These are phyloP conservation scores for Neurospora africana DNA, from an alignment of 495 filamentous ascomycete species.

Conservation along the genomic window DNA sequence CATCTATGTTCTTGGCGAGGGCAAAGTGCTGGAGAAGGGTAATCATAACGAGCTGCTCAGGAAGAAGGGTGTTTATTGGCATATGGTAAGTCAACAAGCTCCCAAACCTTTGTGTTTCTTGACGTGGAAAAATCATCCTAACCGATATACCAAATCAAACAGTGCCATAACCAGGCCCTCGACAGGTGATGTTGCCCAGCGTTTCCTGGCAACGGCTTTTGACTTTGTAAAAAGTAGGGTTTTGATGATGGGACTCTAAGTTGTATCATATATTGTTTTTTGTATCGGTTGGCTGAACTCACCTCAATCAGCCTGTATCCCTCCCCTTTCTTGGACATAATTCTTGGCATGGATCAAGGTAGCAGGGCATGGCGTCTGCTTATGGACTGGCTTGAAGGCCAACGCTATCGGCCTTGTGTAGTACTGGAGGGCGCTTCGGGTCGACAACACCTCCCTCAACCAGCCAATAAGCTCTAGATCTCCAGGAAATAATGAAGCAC, in stretches of 20 bases:
- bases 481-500: background rate
- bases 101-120: background rate
- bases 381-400: background rate
- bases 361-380: background rate
- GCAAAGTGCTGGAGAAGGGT: constrained; percentile 43
- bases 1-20: constrained; percentile 43
- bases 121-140: background rate
- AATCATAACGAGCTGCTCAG: constrained; percentile 38
- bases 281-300: background rate
- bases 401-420: background rate
- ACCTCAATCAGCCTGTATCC: background rate
- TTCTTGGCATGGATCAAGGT: background rate
- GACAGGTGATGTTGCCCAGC: constrained; percentile 17
- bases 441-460: background rate
- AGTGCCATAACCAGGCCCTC: constrained; percentile 33
- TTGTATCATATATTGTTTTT: background rate
- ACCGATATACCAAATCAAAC: constrained; percentile 5
- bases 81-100: constrained; percentile 22
- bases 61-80: constrained; percentile 37
- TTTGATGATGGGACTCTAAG: background rate
- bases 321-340: background rate
- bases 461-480: background rate
- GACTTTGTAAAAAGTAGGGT: background rate
- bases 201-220: background rate
- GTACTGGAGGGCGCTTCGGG: background rate